Evolutionary conservation across 1,139 yeast genomes (phyloP), one percentile per base, ranked within the genome.

Genomic region (Geotrichum restrictum): DNA sequence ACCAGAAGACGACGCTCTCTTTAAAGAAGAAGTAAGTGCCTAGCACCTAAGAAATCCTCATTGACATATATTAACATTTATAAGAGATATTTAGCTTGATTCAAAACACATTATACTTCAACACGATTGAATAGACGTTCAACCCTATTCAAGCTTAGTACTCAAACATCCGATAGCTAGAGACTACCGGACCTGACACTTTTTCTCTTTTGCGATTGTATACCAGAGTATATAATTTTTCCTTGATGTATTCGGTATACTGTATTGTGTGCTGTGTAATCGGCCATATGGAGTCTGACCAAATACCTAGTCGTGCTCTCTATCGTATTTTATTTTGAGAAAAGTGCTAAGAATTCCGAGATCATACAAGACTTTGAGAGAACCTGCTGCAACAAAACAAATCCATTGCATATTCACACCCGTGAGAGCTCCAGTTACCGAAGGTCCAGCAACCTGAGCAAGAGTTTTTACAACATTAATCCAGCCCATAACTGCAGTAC

Each of bases 381-480:
- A 61, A 16, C 93, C 91, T 60, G 84, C 81, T 3, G 87, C 76
- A 10, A 80, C 62, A 61, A 82, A 89, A 34, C 91, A 82, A 42
- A 74, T 63, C 70, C 79, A 72, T 47, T 88, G 71, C 14, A 64
- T 63, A 2, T 77, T 76, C 14, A 63, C 60, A 19, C 75, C 74
- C 0, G 96, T 94, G 46, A 88, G 71, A 41, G 74, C 68, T 2
- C 97, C 97, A 0, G 95, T 85, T 61, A 86, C 77, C 2, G 80
- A 63, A 0, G 96, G 96, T 0, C 96, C 95, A 19, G 86, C 65
- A 48, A 94, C 82, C 55, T 95, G 74, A 0, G 95, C 94, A 59
- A 86, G 75, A 1, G 96, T 89, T 66, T 88, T 88, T 22, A 87
- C 89, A 34, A 88, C 83, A 63, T 88, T 88, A 3, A 88, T 95